Conservation (phyloP, 306 rosid genomes). For the Acacia melanoxylon region DNA sequence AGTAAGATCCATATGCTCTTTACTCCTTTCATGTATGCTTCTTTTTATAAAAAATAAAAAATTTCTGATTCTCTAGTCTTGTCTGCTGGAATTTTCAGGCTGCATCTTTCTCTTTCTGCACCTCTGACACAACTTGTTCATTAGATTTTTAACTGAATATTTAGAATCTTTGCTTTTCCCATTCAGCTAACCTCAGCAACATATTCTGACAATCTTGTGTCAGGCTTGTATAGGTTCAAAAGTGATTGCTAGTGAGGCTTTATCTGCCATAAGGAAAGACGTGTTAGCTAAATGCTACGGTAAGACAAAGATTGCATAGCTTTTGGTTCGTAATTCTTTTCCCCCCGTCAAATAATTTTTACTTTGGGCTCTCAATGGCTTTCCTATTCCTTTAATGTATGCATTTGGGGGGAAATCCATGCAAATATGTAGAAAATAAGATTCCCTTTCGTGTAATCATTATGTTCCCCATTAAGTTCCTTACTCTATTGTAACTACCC, state of each 20-base stretch:
- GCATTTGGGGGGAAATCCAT: conserved; percentile 1
- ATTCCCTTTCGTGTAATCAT: neutral
- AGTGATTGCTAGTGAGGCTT: conserved; percentile 87
- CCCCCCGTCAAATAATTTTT: neutral
- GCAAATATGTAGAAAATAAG: conserved; percentile 26
- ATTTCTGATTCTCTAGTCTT: conserved; percentile 13
- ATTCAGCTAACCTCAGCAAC: conserved; percentile 29
- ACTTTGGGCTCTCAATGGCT: neutral
- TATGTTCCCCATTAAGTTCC: conserved; percentile 19
- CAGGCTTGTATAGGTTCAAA: conserved; percentile 91
- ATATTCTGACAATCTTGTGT: conserved; percentile 23
- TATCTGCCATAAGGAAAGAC: conserved; percentile 93
- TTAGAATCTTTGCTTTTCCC: neutral
- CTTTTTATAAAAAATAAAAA: neutral
- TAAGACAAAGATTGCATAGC: conserved; percentile 34
- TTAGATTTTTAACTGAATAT: neutral
- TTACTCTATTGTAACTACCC: conserved; percentile 9
- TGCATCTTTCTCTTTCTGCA: neutral
- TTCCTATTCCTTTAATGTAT: conserved; percentile 8
- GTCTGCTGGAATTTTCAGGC: conserved; percentile 13
- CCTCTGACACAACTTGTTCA: conserved; percentile 5
- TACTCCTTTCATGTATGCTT: conserved; percentile 14
- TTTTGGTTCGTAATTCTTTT: conserved; percentile 3
- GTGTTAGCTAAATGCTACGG: conserved; percentile 96
- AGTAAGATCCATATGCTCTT: conserved; percentile 43